These are phyloP conservation scores for Heterobasidion parviporum DNA, from an alignment of 1,284 basidiomycete genomes.

Conservation along the genomic window DNA sequence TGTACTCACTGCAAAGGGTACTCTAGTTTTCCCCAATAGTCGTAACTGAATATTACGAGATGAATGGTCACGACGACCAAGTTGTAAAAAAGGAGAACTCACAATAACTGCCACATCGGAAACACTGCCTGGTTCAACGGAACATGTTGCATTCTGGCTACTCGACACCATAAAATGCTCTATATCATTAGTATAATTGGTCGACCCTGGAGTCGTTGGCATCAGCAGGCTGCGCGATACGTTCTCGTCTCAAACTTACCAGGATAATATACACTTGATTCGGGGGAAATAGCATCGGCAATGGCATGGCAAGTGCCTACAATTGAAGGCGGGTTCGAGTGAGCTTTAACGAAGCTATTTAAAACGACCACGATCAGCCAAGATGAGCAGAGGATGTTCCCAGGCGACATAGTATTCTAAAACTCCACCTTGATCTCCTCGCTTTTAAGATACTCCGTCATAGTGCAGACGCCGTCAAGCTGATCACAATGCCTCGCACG, in stretches of 20 bases:
- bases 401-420: background rate
- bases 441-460: background rate
- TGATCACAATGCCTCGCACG: background rate
- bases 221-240: background rate
- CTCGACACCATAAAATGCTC: constrained; percentile 39
- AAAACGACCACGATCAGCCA: background rate
- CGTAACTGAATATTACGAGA: background rate
- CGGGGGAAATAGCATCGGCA: background rate
- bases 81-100: background rate
- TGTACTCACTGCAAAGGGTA: constrained; percentile 6
- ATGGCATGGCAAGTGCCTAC: background rate
- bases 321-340: background rate
- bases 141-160: constrained; percentile 32
- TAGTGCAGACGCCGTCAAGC: background rate
- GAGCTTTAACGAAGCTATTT: background rate
- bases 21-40: constrained; percentile 2
- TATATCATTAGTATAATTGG: constrained; percentile 31
- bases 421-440: background rate
- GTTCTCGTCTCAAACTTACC: background rate
- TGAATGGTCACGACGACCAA: background rate
- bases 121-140: constrained; percentile 42
- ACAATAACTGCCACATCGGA: constrained; percentile 39
- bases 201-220: constrained; percentile 7
- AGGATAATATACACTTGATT: background rate
- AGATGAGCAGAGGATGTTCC: background rate